phyloP scores from a whole-genome alignment of 805 yeast genomes.

The Kregervanrija pseudodelftensis region DNA sequence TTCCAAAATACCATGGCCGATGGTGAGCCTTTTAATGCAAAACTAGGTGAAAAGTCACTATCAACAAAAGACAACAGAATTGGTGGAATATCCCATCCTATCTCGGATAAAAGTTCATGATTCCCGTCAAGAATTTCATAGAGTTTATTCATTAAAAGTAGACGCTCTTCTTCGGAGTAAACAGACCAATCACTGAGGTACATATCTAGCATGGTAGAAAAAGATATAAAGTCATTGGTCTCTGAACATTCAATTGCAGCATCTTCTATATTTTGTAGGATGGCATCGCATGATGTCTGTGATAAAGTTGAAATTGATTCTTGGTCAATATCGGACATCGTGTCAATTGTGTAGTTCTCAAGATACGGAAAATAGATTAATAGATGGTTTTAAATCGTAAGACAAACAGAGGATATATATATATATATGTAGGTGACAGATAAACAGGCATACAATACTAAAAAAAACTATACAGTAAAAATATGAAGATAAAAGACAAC shows the following conservation, averaged over 20 bases:
- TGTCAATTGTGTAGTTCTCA: too few species aligned
- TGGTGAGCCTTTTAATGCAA: slow-evolving; percentile 32
- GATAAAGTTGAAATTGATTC: too few species aligned
- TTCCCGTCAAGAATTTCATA: slow-evolving; percentile 36
- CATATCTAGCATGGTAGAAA: slow-evolving; percentile 65
- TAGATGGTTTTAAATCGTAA: too few species aligned
- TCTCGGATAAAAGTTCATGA: slow-evolving; percentile 48
- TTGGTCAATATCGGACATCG: too few species aligned
- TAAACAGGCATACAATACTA: too few species aligned
- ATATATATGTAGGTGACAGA: too few species aligned
- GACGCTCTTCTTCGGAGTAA: slow-evolving; percentile 44
- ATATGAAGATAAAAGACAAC: too few species aligned
- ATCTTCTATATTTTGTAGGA: slow-evolving; percentile 12
- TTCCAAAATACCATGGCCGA: slow-evolving; percentile 31
- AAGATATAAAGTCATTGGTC: slow-evolving; percentile 57
- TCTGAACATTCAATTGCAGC: slow-evolving; percentile 27
- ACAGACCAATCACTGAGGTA: slow-evolving; percentile 42
- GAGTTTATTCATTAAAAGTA: slow-evolving; percentile 39
- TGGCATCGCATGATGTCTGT: too few species aligned
- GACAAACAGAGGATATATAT: too few species aligned
- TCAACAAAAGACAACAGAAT: slow-evolving; percentile 51
- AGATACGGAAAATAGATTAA: too few species aligned
- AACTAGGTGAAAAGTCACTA: slow-evolving; percentile 25
- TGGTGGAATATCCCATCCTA: slow-evolving; percentile 91
- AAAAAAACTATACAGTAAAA: too few species aligned